Evolutionary conservation across 306 rosid species (phyloP).

Genomic region (Sechiopsis laciniata): DNA sequence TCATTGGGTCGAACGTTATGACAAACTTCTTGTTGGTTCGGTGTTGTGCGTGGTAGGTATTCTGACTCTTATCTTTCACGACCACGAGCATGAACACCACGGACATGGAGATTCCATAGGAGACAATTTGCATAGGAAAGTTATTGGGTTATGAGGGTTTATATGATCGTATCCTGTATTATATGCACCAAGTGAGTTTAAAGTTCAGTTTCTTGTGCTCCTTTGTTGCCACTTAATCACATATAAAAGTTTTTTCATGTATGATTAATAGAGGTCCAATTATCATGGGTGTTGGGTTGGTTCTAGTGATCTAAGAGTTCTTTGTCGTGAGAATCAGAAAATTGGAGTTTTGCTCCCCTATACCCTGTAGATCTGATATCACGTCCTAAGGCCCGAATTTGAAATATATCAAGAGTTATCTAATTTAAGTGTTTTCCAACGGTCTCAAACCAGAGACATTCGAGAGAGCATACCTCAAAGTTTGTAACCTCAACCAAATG

Average conservation of each 20-base stretch:
- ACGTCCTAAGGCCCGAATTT: too few relatives aligned
- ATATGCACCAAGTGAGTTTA: slow-evolving; percentile 12
- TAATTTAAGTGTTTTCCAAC: too few relatives aligned
- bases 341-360: too few relatives aligned
- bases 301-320: too few relatives aligned
- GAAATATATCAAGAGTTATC: too few relatives aligned
- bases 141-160: slow-evolving; percentile 40
- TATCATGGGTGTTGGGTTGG: too few relatives aligned
- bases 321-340: too few relatives aligned
- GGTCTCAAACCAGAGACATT: too few relatives aligned
- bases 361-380: too few relatives aligned
- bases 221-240: slow-evolving; percentile 5
- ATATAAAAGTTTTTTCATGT: background rate
- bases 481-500: too few relatives aligned
- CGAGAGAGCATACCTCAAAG: too few relatives aligned
- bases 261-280: too few relatives aligned
- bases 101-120: slow-evolving; percentile 42
- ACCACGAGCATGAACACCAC: slow-evolving; percentile 54
- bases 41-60: slow-evolving; percentile 81
- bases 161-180: background rate
- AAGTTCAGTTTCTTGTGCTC: background rate
- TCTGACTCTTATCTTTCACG: slow-evolving; percentile 67
- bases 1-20: slow-evolving; percentile 96
- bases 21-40: slow-evolving; percentile 88
- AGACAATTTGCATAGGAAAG: slow-evolving; percentile 62